Percentiles rank a stretch among this genome's conserved stretches.
Conservation (phyloP, 129 eudicot species). For the Helichrysum umbraculigerum region DNA sequence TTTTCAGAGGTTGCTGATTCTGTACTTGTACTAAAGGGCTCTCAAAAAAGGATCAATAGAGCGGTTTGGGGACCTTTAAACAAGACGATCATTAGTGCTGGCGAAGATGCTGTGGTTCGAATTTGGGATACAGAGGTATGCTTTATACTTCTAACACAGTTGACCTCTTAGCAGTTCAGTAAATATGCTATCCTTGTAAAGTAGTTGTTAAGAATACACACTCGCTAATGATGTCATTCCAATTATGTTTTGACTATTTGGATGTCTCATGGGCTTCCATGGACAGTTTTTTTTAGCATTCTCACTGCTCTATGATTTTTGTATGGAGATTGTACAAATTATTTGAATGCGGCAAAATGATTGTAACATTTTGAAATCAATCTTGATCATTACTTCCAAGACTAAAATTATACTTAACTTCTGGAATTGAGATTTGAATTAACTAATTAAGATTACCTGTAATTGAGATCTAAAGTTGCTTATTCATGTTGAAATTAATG, state of each 20-base stretch:
- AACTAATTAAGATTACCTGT: neutral
- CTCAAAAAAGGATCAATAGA: conserved; percentile 82
- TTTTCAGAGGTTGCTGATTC: conserved; percentile 77
- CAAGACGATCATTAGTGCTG: conserved; percentile 74
- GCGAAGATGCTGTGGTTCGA: conserved; percentile 85
- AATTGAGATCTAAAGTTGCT: neutral
- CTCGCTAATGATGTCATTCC: neutral
- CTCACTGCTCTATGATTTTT: neutral
- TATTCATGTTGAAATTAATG: neutral
- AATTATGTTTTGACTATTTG: neutral
- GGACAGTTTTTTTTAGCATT: neutral
- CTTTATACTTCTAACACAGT: neutral
- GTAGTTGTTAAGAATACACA: neutral
- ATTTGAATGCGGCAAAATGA: neutral
- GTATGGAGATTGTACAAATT: neutral
- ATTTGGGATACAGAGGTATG: conserved; percentile 93
- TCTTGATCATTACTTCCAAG: neutral
- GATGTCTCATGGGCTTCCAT: neutral
- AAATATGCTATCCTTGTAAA: neutral
- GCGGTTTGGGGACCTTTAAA: conserved; percentile 98
- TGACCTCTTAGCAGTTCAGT: neutral
- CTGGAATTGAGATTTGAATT: neutral
- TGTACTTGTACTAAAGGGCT: conserved; percentile 65
- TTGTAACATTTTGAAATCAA: conserved; percentile 1
- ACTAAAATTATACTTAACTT: neutral